Conservation (phyloP, 495 filamentous ascomycete genomes). For the Hyaloscypha bicolor region DNA sequence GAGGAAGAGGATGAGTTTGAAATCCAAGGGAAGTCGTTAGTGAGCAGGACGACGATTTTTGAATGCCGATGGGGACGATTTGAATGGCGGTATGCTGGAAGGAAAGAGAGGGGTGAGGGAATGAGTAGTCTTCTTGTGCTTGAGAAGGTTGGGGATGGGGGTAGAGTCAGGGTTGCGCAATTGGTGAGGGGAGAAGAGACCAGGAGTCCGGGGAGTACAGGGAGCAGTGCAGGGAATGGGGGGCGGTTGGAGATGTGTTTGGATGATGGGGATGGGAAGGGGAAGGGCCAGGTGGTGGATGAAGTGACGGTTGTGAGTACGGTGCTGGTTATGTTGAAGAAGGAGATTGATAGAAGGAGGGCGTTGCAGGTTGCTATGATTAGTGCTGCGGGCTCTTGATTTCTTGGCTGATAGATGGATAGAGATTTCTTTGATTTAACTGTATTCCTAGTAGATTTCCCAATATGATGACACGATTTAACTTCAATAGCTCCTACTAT, state of each 20-base stretch:
- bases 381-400: conserved; percentile 30
- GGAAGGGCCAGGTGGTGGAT: conserved; percentile 16
- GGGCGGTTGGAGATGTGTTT: conserved; percentile 45
- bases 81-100: conserved; percentile 51
- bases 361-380: conserved; percentile 48
- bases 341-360: conserved; percentile 56
- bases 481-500: too few relatives aligned
- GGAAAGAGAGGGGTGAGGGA: conserved; percentile 36
- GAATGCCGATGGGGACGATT: conserved; percentile 41
- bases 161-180: conserved; percentile 42
- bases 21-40: conserved; percentile 37
- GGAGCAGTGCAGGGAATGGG: conserved; percentile 52
- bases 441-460: too few relatives aligned
- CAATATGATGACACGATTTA: too few relatives aligned
- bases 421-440: too few relatives aligned
- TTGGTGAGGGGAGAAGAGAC: conserved; percentile 46
- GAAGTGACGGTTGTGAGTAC: conserved; percentile 49
- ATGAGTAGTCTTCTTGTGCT: conserved; percentile 42
- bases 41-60: conserved; percentile 44
- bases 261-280: conserved; percentile 9
- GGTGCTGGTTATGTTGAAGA: conserved; percentile 59
- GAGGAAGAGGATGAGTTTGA: conserved; percentile 35
- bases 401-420: too few relatives aligned
- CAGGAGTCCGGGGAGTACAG: conserved; percentile 44
- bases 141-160: conserved; percentile 34